Evolutionary conservation across 345 rosid genomes (phyloP), one percentile per base, ranked within the genome.

Genomic region (Trapa incisa): DNA sequence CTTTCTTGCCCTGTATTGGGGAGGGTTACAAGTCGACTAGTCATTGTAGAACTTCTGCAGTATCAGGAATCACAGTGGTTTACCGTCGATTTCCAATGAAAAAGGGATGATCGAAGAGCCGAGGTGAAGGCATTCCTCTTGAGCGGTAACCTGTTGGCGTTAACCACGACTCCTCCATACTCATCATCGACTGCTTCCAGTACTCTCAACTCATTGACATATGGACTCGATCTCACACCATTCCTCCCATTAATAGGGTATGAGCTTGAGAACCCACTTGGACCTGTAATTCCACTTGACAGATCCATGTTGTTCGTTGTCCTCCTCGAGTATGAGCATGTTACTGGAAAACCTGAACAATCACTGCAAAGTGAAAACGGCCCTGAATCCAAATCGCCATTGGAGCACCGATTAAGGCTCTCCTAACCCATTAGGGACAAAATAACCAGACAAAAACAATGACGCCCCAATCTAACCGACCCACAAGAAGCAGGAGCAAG

Each of bases 81-180:
- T 77, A 88, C 98, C 96, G 69, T 74, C 29, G 68, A 67, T 75
- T 80, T 83, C 98, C 98, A 92, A 38, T 82, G 87, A 2, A 68
- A 79, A 35, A 92, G 78, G 15, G 97, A 92, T 53, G 60, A 70
- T 2, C 67, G 75, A 72, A 92, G 93, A 71, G 76, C 65, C 32
- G 82, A 78, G 64, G 82, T 75, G 48, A 89, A 92, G n/a, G 52
- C 73, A 15, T 64, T 58, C 2, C 84, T 79, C 63, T 80, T 77
- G 37, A 76, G 48, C 1, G 98, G 97, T 72, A 89, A 75, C 47
- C 79, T 76, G 48, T 71, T 76, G 12, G 89, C 82, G 79, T 92
- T 86, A 73, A 92, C 89, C 32, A 89, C 75, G 67, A 92, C 80
- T 71, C 96, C 98, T 14, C 87, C 97, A 69, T 92, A 92, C 64